Evolutionary conservation across 495 filamentous ascomycete species (phyloP).

Genomic region (Daldinia loculata): DNA sequence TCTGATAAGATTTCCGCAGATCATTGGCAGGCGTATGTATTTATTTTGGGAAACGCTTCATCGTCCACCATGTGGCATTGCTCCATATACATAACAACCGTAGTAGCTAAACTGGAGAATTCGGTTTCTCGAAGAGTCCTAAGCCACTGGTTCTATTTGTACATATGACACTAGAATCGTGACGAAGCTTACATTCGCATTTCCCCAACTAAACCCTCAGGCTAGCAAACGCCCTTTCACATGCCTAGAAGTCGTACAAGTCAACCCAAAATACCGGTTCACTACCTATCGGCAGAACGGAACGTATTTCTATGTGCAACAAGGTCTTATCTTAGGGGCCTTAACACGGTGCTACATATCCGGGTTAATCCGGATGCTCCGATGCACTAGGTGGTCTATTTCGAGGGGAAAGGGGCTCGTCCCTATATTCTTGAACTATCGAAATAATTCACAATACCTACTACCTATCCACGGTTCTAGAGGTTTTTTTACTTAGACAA

Average conservation of each 20-base stretch:
- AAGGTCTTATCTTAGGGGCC: neutral
- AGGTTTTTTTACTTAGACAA: neutral
- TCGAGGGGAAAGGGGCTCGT: neutral
- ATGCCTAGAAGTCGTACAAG: neutral
- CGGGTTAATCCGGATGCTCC: neutral
- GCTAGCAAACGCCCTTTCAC: neutral
- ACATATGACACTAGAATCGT: neutral
- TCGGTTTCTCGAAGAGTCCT: neutral
- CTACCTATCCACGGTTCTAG: neutral
- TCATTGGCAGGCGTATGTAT: neutral
- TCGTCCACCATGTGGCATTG: conserved; percentile 5
- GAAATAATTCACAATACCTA: neutral
- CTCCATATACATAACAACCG: conserved; percentile 1
- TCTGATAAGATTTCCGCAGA: conserved; percentile 38
- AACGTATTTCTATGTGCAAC: neutral
- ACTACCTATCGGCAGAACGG: neutral
- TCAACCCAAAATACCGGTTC: neutral
- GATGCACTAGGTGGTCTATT: neutral
- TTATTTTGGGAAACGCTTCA: neutral
- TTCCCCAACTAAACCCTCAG: neutral
- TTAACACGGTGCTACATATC: neutral
- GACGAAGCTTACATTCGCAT: neutral
- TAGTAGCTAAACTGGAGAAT: neutral
- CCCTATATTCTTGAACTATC: neutral
- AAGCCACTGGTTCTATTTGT: conserved; percentile 7